Conservation (phyloP, 225 moss, liverwort and hornwort species). For the Polytrichum commune region DNA sequence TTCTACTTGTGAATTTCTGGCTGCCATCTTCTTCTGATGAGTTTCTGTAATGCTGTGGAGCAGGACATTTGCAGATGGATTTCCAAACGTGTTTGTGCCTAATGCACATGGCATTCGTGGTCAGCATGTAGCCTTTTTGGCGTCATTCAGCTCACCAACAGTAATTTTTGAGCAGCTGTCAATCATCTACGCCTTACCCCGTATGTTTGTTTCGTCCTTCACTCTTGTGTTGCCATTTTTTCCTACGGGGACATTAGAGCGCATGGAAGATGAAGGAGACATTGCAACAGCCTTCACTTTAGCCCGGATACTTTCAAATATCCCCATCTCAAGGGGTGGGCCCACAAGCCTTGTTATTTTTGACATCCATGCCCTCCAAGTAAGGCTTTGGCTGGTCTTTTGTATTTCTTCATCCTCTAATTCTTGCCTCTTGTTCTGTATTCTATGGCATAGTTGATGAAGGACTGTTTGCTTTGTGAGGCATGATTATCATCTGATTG, state of each 20-base stretch:
- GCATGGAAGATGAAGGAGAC: slow-evolving; percentile 99
- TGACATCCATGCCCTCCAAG: slow-evolving; percentile 97
- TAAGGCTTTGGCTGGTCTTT: slow-evolving; percentile 13
- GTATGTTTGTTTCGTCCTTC: slow-evolving; percentile 96
- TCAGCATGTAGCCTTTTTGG: slow-evolving; percentile 96
- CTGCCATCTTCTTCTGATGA: not conserved
- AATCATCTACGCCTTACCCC: slow-evolving; percentile 91
- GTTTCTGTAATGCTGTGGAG: slow-evolving; percentile 12
- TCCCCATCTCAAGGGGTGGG: slow-evolving; percentile 97
- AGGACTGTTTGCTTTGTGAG: not conserved
- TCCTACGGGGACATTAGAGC: slow-evolving; percentile 95
- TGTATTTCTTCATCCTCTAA: not conserved
- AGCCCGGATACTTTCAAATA: slow-evolving; percentile 88
- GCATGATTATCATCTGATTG: not conserved
- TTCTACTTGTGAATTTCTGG: too few relatives aligned
- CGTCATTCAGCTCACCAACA: slow-evolving; percentile 81
- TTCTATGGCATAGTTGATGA: not conserved
- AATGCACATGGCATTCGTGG: slow-evolving; percentile 97
- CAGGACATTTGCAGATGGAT: slow-evolving; percentile 96
- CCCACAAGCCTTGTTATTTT: slow-evolving; percentile 98
- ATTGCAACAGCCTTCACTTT: slow-evolving; percentile 96
- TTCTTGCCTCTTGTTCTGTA: not conserved
- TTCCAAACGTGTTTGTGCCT: slow-evolving; percentile 93
- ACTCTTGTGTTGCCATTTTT: slow-evolving; percentile 97
- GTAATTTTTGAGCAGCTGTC: slow-evolving; percentile 98